Evolutionary conservation across 345 rosid species (phyloP).

Genomic region (Gossypium bickii): DNA sequence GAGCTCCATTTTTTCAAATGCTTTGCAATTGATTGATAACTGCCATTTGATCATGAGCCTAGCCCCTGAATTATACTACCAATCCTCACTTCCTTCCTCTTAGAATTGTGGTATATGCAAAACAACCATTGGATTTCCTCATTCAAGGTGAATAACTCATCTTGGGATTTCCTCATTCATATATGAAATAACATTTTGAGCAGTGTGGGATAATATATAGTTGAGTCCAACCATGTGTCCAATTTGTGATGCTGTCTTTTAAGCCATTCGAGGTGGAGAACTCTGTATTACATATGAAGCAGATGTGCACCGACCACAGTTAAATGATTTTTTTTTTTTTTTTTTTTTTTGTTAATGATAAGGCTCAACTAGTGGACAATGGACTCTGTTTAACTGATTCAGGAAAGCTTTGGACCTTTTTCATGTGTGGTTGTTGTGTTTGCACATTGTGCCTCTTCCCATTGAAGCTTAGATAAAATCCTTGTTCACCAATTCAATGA

Average conservation of each 20-base stretch:
- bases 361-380: background rate
- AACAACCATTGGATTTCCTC: background rate
- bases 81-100: background rate
- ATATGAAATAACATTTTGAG: background rate
- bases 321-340: background rate
- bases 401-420: too few species aligned
- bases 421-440: background rate
- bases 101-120: background rate
- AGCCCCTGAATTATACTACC: background rate
- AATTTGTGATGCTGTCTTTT: background rate
- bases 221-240: background rate
- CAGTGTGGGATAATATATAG: background rate
- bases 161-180: background rate
- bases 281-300: background rate
- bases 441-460: background rate
- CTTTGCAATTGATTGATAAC: background rate
- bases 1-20: background rate
- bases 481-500: background rate
- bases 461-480: background rate
- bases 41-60: background rate
- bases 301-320: background rate
- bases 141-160: background rate
- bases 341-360: background rate
- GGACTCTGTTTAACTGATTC: background rate
- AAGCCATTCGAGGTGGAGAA: background rate